phyloP scores from a whole-genome alignment of 2,329 filamentous ascomycete genomes.

The Dryadomyces quercivorus region DNA sequence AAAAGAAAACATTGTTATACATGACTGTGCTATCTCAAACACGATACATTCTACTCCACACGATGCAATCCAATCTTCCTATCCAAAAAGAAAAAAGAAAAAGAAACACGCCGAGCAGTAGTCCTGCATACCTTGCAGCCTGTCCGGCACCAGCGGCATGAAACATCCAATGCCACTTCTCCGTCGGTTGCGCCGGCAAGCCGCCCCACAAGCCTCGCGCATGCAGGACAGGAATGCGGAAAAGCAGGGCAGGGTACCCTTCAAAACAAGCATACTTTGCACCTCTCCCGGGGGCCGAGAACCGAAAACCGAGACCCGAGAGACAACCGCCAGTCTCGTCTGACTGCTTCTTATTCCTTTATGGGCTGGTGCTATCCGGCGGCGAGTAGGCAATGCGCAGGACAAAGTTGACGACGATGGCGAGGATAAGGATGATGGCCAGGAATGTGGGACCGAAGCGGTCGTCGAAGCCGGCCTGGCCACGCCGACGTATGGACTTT shows the following conservation, averaged over 20 bases:
- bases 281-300: neutral
- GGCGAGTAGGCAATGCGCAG: conserved; percentile 49
- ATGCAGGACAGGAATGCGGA: neutral
- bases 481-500: conserved; percentile 78
- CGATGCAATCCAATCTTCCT: neutral
- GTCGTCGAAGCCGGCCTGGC: conserved; percentile 94
- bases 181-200: neutral
- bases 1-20: neutral
- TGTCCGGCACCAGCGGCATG: neutral
- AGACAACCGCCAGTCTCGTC: neutral
- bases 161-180: neutral
- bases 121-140: too few relatives aligned
- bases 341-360: neutral
- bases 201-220: neutral
- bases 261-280: neutral
- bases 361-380: conserved; percentile 4
- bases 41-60: neutral
- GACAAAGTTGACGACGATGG: conserved; percentile 94
- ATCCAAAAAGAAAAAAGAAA: neutral
- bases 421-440: conserved; percentile 72
- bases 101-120: neutral
- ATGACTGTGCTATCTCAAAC: neutral
- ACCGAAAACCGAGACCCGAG: too few relatives aligned
- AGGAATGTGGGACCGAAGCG: conserved; percentile 85
- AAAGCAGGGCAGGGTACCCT: neutral